Percentiles rank a stretch among this genome's conserved stretches.
Evolutionary conservation across 2,329 filamentous ascomycete species (phyloP).

Genomic region (Aspergillus ibericus): DNA sequence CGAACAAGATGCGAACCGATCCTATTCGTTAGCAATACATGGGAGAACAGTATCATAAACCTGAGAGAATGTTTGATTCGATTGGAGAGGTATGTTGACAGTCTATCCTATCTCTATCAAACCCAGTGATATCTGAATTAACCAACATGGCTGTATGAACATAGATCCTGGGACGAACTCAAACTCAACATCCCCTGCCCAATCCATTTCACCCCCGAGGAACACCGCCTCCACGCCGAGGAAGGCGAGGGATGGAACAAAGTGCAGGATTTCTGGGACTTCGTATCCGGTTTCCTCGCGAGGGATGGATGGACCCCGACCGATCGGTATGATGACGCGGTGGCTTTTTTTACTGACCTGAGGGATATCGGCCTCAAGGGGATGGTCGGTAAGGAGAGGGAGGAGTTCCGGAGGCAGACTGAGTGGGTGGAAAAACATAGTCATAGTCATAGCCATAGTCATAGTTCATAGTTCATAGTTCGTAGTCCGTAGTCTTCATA

Average conservation of each 20-base stretch:
- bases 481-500: no score
- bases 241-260: conserved; percentile 27
- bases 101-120: neutral
- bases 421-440: no score
- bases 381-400: no score
- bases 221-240: conserved; percentile 17
- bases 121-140: no score
- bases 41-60: conserved; percentile 26
- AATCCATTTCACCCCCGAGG: conserved; percentile 24
- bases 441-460: no score
- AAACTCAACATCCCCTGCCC: conserved; percentile 20
- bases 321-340: no score
- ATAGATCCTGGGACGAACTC: conserved; percentile 23
- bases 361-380: no score
- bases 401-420: no score
- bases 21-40: conserved; percentile 22
- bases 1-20: conserved; percentile 20
- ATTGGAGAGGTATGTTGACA: conserved; percentile 22
- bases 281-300: conserved; percentile 19
- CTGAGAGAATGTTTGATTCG: conserved; percentile 27
- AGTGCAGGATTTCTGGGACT: conserved; percentile 38
- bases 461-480: no score
- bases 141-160: no score
- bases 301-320: no score
- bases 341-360: no score